phyloP scores from a whole-genome alignment of 176 grass and related monocot species.

The Eleusine indica region DNA sequence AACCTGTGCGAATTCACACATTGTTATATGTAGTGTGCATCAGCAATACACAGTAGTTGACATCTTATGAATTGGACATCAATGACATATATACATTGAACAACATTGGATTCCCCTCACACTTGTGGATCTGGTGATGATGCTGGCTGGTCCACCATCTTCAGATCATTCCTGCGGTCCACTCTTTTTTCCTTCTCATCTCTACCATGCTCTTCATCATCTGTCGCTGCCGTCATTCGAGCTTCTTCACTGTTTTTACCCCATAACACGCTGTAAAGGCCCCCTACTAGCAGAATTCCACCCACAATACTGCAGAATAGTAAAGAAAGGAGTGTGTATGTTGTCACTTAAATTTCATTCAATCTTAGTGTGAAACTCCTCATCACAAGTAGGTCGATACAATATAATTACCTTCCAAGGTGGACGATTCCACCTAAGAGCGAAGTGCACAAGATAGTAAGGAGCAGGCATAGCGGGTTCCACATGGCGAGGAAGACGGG shows the following conservation, averaged over 20 bases:
- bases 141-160: neutral
- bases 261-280: constrained; percentile 67
- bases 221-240: no score
- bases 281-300: constrained; percentile 46
- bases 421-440: constrained; percentile 56
- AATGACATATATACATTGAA: no score
- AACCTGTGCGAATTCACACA: no score
- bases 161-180: no score
- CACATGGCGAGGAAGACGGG: constrained; percentile 67
- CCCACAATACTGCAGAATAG: constrained; percentile 35
- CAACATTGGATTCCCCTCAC: neutral
- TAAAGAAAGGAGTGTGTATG: no score
- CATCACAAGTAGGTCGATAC: no score
- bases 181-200: neutral
- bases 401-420: constrained; percentile 39
- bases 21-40: no score
- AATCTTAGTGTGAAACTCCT: no score
- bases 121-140: neutral
- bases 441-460: constrained; percentile 60
- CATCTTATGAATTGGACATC: no score
- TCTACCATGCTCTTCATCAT: no score
- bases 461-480: constrained; percentile 55
- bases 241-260: constrained; percentile 25
- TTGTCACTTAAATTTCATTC: no score
- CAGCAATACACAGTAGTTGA: no score